Evolutionary conservation across 495 filamentous ascomycete species (phyloP).

Genomic region (Aspergillus mulundensis): DNA sequence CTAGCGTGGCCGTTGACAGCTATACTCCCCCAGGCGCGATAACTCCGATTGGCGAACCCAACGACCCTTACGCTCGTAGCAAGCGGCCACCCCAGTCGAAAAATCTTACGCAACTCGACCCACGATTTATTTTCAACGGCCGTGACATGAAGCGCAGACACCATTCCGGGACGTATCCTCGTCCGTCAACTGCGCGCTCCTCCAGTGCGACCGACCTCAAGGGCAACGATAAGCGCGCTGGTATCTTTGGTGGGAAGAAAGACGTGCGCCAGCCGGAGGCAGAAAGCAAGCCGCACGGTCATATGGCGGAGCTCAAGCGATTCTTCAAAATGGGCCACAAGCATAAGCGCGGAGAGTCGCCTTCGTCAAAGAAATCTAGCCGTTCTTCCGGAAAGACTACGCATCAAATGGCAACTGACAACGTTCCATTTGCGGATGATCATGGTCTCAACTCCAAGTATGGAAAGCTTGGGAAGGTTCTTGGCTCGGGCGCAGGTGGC

Average conservation of each 20-base stretch:
- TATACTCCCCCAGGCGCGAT: slow-evolving; percentile 62
- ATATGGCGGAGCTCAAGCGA: slow-evolving; percentile 90
- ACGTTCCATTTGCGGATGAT: slow-evolving; percentile 89
- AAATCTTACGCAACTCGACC: slow-evolving; percentile 67
- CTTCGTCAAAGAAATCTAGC: slow-evolving; percentile 43
- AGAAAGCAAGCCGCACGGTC: slow-evolving; percentile 55
- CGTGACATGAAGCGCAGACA: slow-evolving; percentile 48
- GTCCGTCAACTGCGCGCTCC: slow-evolving; percentile 39
- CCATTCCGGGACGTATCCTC: slow-evolving; percentile 25
- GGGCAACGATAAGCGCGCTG: slow-evolving; percentile 40
- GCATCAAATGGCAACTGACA: slow-evolving; percentile 51
- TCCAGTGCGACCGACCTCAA: slow-evolving; percentile 47
- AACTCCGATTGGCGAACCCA: slow-evolving; percentile 73
- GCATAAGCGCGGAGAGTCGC: slow-evolving; percentile 62
- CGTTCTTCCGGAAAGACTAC: slow-evolving; percentile 52
- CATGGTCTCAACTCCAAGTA: slow-evolving; percentile 89
- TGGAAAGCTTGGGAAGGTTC: slow-evolving; percentile 87
- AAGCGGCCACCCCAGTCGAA: slow-evolving; percentile 71
- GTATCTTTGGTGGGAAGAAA: slow-evolving; percentile 46
- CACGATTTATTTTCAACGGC: slow-evolving; percentile 76
- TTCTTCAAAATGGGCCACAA: slow-evolving; percentile 76
- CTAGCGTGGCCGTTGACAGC: slow-evolving; percentile 53
- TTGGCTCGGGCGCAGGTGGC: slow-evolving; percentile 91
- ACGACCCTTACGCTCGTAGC: slow-evolving; percentile 85
- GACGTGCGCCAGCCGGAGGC: slow-evolving; percentile 42